phyloP scores from a whole-genome alignment of 441 rosid species.

The Raphanus hybrid region DNA sequence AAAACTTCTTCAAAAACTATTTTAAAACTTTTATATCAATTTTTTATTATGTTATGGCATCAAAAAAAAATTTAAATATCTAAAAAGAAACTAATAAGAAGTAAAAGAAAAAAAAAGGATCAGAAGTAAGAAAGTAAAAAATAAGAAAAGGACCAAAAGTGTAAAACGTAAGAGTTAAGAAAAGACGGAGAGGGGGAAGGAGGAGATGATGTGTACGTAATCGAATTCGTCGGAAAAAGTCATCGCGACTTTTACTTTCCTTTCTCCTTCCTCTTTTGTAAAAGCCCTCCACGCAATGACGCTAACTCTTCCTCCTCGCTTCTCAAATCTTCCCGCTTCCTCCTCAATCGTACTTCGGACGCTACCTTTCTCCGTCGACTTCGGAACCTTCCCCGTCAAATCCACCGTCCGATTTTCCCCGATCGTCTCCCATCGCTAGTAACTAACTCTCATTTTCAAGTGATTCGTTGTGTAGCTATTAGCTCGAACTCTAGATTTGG shows the following conservation, averaged over 20 bases:
- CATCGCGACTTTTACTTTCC: background rate
- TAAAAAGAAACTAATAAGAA: too few relatives aligned
- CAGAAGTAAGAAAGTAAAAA: too few relatives aligned
- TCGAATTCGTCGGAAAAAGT: slow-evolving; percentile 19
- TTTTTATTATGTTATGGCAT: too few relatives aligned
- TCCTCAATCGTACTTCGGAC: slow-evolving; percentile 8
- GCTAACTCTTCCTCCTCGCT: slow-evolving; percentile 22
- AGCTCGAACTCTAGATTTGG: too few relatives aligned
- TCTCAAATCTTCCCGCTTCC: slow-evolving; percentile 42
- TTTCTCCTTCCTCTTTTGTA: background rate
- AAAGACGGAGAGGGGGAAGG: background rate
- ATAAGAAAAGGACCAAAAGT: background rate
- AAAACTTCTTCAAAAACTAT: too few relatives aligned
- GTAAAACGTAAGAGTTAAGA: background rate
- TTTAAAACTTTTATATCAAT: too few relatives aligned
- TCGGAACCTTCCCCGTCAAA: background rate
- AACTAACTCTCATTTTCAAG: slow-evolving; percentile 3
- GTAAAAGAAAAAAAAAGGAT: too few relatives aligned
- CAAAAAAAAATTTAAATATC: too few relatives aligned
- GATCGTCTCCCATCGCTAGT: background rate
- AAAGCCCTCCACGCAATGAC: slow-evolving; percentile 34
- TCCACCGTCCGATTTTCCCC: slow-evolving; percentile 11
- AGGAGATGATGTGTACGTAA: slow-evolving; percentile 37
- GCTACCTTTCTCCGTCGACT: slow-evolving; percentile 29
- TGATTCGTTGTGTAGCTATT: background rate